A percentile compares a stretch with the other conserved stretches of the same genome.
Conservation (phyloP, 345 rosid genomes). For the Camelina neglecta region DNA sequence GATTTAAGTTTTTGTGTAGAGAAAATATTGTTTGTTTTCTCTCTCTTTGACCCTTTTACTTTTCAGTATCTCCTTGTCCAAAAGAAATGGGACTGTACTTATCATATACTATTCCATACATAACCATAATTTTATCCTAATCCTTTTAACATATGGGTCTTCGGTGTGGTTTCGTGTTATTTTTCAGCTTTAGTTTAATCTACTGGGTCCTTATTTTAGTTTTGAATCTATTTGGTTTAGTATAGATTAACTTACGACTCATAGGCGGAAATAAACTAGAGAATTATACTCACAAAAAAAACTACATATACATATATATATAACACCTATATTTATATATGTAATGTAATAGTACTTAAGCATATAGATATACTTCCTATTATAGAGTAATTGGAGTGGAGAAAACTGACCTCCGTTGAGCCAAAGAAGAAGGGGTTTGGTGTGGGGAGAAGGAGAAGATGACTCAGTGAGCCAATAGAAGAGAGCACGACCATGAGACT, state of each 20-base stretch:
- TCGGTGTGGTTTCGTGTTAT: neutral
- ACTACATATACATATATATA: neutral
- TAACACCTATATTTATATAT: too few species aligned
- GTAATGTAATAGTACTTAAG: too few species aligned
- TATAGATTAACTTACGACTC: neutral
- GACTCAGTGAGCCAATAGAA: conserved; percentile 88
- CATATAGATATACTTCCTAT: neutral
- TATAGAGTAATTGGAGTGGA: neutral
- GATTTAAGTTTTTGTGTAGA: conserved; percentile 9
- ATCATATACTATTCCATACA: neutral
- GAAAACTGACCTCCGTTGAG: conserved; percentile 88
- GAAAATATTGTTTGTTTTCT: neutral
- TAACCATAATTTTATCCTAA: neutral
- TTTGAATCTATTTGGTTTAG: neutral
- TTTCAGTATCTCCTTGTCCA: conserved; percentile 9
- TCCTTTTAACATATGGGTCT: neutral
- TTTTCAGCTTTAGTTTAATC: neutral
- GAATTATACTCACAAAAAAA: neutral
- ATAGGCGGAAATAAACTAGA: neutral
- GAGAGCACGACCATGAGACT: conserved; percentile 73
- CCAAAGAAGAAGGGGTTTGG: conserved; percentile 93
- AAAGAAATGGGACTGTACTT: neutral
- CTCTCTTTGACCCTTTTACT: neutral
- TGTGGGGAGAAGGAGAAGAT: conserved; percentile 55
- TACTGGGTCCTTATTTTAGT: neutral